These are phyloP conservation scores for Phytopythium vexans DNA, from an alignment of 352 stramenopile species.

Conservation along the genomic window DNA sequence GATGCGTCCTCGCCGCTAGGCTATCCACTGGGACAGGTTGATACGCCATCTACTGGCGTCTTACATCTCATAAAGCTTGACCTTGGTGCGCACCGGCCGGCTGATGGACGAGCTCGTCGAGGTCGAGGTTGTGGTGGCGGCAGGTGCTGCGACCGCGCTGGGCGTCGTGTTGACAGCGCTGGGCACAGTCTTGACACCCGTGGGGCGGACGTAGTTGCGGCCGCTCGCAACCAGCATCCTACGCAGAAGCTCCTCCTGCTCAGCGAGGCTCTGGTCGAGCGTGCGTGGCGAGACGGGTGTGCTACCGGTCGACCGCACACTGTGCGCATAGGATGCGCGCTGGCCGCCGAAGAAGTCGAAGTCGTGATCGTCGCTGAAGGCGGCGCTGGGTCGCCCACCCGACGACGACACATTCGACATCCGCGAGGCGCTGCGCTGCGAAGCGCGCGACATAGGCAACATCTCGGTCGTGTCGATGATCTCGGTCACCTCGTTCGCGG, in stretches of 20 bases:
- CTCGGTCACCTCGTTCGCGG: constrained; percentile 27
- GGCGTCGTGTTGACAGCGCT: background rate
- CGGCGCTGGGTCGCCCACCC: background rate
- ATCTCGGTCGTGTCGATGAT: constrained; percentile 53
- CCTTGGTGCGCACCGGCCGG: background rate
- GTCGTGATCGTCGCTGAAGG: constrained; percentile 17
- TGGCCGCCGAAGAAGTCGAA: constrained; percentile 15
- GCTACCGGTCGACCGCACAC: constrained; percentile 11
- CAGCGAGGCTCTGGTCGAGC: constrained; percentile 31
- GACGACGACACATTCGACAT: constrained; percentile 4
- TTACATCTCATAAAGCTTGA: constrained; percentile 8
- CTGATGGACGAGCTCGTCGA: no score
- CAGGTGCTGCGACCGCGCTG: no score
- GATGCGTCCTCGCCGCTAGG: no score
- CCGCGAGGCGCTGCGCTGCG: constrained; percentile 2
- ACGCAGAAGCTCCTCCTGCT: constrained; percentile 38
- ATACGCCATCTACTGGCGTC: no score
- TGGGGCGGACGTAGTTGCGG: background rate
- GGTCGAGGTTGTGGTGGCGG: no score
- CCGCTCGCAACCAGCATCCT: constrained; percentile 35
- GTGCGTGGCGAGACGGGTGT: constrained; percentile 18
- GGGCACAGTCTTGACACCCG: background rate
- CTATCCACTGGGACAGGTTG: no score
- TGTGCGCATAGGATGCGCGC: constrained; percentile 16
- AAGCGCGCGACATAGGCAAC: constrained; percentile 19